Evolutionary conservation across 257 asterid genomes (phyloP).

Genomic region (Asclepias syriaca): DNA sequence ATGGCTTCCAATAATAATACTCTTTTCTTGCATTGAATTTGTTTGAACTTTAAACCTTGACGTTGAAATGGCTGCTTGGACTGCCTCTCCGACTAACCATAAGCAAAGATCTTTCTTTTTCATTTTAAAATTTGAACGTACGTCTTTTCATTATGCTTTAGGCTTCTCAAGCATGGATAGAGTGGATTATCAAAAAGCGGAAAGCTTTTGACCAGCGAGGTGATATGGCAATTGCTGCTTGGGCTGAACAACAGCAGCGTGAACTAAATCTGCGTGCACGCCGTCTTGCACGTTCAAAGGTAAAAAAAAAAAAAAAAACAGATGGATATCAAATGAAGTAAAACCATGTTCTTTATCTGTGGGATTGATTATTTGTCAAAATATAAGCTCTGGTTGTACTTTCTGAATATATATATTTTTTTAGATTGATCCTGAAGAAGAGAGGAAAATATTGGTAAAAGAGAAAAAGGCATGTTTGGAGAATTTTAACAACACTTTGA

Average conservation of each 20-base stretch:
- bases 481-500: slow-evolving; percentile 63
- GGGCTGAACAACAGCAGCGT: slow-evolving; percentile 97
- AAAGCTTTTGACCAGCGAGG: slow-evolving; percentile 97
- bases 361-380: too few species aligned
- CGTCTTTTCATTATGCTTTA: slow-evolving; percentile 17
- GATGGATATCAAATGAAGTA: too few species aligned
- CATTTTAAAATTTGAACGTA: not conserved
- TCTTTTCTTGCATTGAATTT: not conserved
- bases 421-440: slow-evolving; percentile 90
- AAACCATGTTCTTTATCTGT: not conserved
- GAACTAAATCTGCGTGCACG: slow-evolving; percentile 84
- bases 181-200: slow-evolving; percentile 86
- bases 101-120: not conserved
- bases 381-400: not conserved
- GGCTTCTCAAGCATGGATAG: slow-evolving; percentile 99
- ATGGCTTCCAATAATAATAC: not conserved
- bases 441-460: slow-evolving; percentile 73
- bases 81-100: not conserved
- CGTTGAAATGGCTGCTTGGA: not conserved
- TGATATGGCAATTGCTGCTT: slow-evolving; percentile 93
- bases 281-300: slow-evolving; percentile 96
- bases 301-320: slow-evolving; percentile 11
- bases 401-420: not conserved
- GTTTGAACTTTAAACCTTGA: not conserved
- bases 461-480: slow-evolving; percentile 74